These are phyloP conservation scores for Leccinum uliginosum DNA, from an alignment of 768 basidiomycete genomes.

Conservation along the genomic window DNA sequence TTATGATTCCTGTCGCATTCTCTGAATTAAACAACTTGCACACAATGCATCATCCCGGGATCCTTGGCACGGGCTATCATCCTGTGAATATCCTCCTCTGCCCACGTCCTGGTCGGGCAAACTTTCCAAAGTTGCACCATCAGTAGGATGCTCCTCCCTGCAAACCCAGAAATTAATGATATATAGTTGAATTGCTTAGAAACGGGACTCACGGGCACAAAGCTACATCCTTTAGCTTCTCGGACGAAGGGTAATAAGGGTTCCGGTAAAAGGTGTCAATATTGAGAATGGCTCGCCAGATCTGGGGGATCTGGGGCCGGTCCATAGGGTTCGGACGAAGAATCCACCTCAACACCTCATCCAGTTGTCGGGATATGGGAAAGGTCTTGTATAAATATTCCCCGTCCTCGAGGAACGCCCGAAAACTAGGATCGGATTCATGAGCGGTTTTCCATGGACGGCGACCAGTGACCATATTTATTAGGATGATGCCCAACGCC, in stretches of 20 bases:
- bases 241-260: background rate
- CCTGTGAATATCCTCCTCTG: background rate
- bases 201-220: background rate
- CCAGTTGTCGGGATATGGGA: constrained; percentile 14
- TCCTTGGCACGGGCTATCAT: background rate
- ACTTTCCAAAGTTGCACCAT: background rate
- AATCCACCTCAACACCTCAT: constrained; percentile 15
- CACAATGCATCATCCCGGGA: background rate
- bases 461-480: constrained; percentile 70
- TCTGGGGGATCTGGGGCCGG: constrained; percentile 16
- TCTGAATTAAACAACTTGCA: background rate
- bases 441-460: constrained; percentile 14
- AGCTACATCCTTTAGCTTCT: background rate
- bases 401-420: constrained; percentile 13
- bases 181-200: too few relatives aligned
- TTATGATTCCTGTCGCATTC: background rate
- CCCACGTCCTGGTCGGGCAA: background rate
- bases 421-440: constrained; percentile 8
- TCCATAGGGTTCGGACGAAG: constrained; percentile 12
- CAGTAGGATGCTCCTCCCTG: background rate
- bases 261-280: constrained; percentile 16
- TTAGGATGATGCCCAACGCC: constrained; percentile 75
- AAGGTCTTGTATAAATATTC: constrained; percentile 12
- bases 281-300: constrained; percentile 12
- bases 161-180: background rate